Conservation (phyloP, 1,284 basidiomycete genomes). For the Nidula niveotomentosa region DNA sequence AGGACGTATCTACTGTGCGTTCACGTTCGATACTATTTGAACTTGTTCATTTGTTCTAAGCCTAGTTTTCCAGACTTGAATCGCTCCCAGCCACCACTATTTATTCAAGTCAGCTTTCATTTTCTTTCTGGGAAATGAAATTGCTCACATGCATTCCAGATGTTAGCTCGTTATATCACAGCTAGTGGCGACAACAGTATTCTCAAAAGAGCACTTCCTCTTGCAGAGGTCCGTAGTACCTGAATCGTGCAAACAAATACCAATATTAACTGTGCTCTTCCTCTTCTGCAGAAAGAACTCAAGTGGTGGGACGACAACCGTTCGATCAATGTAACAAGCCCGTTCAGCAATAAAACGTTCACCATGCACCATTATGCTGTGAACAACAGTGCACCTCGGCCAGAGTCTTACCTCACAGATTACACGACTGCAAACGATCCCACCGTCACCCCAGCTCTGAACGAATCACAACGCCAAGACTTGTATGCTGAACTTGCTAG, state of each 20-base stretch:
- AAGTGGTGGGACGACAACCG: conserved; percentile 83
- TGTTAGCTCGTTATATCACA: conserved; percentile 41
- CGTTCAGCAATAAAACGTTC: conserved; percentile 68
- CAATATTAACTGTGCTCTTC: conserved; percentile 1
- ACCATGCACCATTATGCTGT: conserved; percentile 75
- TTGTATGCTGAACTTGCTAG: conserved; percentile 90
- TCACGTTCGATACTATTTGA: background rate
- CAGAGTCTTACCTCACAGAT: conserved; percentile 80
- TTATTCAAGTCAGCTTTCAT: conserved; percentile 36
- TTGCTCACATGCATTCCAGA: conserved; percentile 24
- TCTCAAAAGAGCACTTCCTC: conserved; percentile 41
- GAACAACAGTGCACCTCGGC: conserved; percentile 84
- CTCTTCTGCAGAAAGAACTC: conserved; percentile 61
- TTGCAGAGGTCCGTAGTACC: conserved; percentile 40
- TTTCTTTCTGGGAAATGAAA: too few species aligned
- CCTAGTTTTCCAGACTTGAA: conserved; percentile 62
- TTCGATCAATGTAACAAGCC: conserved; percentile 71
- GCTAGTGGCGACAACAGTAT: conserved; percentile 39
- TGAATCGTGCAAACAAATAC: background rate
- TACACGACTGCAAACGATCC: conserved; percentile 75
- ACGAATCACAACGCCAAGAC: conserved; percentile 55
- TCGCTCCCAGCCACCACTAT: conserved; percentile 88
- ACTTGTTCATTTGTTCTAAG: background rate
- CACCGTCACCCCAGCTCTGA: conserved; percentile 51
- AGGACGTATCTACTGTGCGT: conserved; percentile 76